Conservation (phyloP, 2,329 filamentous ascomycete species). For the Cladophialophora carrionii region DNA sequence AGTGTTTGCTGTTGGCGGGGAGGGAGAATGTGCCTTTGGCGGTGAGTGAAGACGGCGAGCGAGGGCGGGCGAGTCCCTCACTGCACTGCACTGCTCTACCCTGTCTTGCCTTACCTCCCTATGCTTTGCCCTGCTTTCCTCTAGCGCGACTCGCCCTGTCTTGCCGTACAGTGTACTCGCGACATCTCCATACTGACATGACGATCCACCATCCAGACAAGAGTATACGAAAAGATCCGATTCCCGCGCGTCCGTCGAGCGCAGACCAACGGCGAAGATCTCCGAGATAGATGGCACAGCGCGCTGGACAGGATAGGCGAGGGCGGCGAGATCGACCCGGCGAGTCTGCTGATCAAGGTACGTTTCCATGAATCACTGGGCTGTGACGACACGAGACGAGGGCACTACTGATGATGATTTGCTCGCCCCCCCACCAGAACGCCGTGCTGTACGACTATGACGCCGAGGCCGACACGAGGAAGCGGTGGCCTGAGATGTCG, state of each 20-base stretch:
- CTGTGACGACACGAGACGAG: no score
- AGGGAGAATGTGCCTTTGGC: conserved; percentile 31
- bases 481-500: conserved; percentile 51
- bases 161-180: background rate
- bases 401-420: no score
- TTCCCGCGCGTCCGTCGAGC: conserved; percentile 50
- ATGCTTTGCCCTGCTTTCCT: no score
- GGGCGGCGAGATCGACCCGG: conserved; percentile 53
- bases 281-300: conserved; percentile 58
- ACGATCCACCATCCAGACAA: conserved; percentile 42
- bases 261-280: conserved; percentile 54
- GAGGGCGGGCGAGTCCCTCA: no score
- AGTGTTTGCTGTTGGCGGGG: conserved; percentile 32
- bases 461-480: conserved; percentile 50
- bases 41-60: conserved; percentile 21
- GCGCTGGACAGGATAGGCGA: conserved; percentile 51
- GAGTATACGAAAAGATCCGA: conserved; percentile 41
- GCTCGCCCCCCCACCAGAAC: no score
- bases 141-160: no score
- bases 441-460: conserved; percentile 55
- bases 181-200: background rate
- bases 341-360: conserved; percentile 51
- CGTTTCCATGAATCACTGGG: conserved; percentile 7
- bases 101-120: no score
- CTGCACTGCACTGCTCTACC: no score